Percentiles rank a stretch among this genome's conserved stretches.
Evolutionary conservation across 2,329 filamentous ascomycete genomes (phyloP).

Genomic region (Ophiobolus disseminans): DNA sequence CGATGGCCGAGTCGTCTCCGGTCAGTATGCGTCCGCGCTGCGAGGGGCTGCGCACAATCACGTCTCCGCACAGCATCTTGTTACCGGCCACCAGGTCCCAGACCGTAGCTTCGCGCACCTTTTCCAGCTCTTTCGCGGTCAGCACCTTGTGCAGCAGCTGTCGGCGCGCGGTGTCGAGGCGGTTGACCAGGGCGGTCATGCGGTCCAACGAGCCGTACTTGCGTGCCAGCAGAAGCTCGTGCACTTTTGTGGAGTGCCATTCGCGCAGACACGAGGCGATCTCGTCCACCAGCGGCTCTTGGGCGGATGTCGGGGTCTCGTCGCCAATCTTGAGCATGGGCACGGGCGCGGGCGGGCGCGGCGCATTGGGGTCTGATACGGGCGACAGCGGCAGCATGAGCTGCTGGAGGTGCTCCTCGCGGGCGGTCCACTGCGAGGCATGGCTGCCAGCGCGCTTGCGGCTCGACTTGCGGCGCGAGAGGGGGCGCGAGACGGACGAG

Average conservation of each 20-base stretch:
- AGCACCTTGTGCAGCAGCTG: conserved; percentile 95
- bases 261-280: conserved; percentile 95
- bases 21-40: conserved; percentile 86
- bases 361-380: conserved; percentile 66
- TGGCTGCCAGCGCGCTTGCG: conserved; percentile 45
- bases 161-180: conserved; percentile 83
- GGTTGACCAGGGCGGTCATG: conserved; percentile 78
- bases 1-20: conserved; percentile 89
- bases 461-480: conserved; percentile 38
- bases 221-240: conserved; percentile 83
- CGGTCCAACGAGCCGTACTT: conserved; percentile 83
- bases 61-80: conserved; percentile 89
- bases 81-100: conserved; percentile 96
- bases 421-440: conserved; percentile 48
- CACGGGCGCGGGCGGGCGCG: conserved; percentile 87
- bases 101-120: conserved; percentile 84
- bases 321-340: conserved; percentile 98
- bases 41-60: conserved; percentile 89
- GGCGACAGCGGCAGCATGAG: conserved; percentile 49
- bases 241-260: conserved; percentile 97
- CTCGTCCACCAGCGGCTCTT: conserved; percentile 94
- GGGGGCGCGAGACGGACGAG: conserved; percentile 31
- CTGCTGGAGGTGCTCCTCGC: conserved; percentile 49
- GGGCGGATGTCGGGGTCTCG: conserved; percentile 86
- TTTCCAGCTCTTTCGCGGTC: conserved; percentile 82